These are phyloP conservation scores for Schoenoplectus triqueter DNA, from an alignment of 202 grass and related monocot genomes.

Conservation along the genomic window DNA sequence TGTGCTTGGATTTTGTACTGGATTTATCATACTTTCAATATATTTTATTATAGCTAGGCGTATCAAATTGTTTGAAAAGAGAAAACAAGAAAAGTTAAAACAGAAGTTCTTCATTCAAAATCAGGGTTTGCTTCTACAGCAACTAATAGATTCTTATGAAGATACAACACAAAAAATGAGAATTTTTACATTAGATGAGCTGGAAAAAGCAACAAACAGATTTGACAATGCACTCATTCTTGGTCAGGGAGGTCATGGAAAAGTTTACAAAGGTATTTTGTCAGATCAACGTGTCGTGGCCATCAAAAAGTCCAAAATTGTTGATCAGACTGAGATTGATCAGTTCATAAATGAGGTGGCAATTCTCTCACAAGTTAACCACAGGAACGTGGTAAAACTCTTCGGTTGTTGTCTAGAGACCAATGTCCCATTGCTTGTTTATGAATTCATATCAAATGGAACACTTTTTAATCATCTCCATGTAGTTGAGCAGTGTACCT, in stretches of 20 bases:
- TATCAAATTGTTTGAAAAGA: constrained; percentile 3
- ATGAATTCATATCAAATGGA: constrained; percentile 4
- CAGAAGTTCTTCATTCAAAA: constrained; percentile 7
- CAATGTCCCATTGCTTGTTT: constrained; percentile 7
- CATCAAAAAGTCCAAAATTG: constrained; percentile 5
- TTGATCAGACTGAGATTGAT: not conserved
- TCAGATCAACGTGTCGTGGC: not conserved
- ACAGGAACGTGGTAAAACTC: not conserved
- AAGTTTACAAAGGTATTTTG: constrained; percentile 18
- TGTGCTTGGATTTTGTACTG: constrained; percentile 1
- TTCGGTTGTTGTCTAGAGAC: constrained; percentile 8
- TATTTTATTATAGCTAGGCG: not conserved
- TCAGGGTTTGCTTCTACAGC: constrained; percentile 2
- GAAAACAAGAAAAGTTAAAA: not conserved
- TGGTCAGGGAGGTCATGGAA: constrained; percentile 3
- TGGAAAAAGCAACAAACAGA: constrained; percentile 18
- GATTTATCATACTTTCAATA: not conserved
- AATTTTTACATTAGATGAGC: not conserved
- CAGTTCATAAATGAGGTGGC: constrained; percentile 4
- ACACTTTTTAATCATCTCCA: constrained; percentile 16
- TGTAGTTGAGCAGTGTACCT: not conserved
- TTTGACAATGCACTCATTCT: constrained; percentile 3
- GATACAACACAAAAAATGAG: constrained; percentile 7
- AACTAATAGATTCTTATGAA: not conserved
- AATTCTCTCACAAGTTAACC: not conserved